Base-by-base conservation (phyloP, 1,284 basidiomycete species). In the Trichosporon sp. region DNA sequence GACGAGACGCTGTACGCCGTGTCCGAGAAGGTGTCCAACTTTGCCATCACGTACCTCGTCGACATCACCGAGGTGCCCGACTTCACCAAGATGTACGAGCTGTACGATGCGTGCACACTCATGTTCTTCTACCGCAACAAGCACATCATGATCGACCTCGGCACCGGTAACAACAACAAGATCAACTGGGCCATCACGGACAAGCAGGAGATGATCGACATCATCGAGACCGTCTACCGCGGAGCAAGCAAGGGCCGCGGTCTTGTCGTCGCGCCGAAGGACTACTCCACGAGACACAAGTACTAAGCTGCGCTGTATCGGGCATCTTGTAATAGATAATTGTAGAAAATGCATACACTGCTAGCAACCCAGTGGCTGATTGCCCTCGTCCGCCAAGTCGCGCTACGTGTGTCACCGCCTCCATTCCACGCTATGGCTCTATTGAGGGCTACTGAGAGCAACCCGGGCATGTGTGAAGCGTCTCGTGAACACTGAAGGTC, bases 81-180 rank as follows among this genome's bases (percentile, higher is more conserved):
- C 81, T 99, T 99, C 84, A 99, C 96, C 84, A 99, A 97, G 76
- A 84, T 84, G 83, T 84, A 84, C 80, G 83, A 84, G 73, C 85
- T 98, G 83, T 98, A 98, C 81, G 95, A 98, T 78, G 89, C 91
- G 1, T 96, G 93, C 81, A 97, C 95, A 1, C 91, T 96, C 77
- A 98, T 98, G 95, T 96, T 96, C 87, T 96, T 96, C 85, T 96
- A 96, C 84, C 89, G 93, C 51, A 98, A 98, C 85, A 97, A 99
- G 83, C 96, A 99, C 80, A 99, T 99, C 84, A 98, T 99, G 96
- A 98, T 99, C 80, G 96, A 98, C 88, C 85, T 98, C 75, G 95
- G 96, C 15, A 99, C 96, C 64, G 96, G 97, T 86, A 98, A 99
- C 85, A 99, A 99, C 84, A 99, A 99, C 85, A 99, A 99, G 85